Evolutionary conservation across 2,329 filamentous ascomycete genomes (phyloP).

Genomic region (Arthrobotrys conoides): DNA sequence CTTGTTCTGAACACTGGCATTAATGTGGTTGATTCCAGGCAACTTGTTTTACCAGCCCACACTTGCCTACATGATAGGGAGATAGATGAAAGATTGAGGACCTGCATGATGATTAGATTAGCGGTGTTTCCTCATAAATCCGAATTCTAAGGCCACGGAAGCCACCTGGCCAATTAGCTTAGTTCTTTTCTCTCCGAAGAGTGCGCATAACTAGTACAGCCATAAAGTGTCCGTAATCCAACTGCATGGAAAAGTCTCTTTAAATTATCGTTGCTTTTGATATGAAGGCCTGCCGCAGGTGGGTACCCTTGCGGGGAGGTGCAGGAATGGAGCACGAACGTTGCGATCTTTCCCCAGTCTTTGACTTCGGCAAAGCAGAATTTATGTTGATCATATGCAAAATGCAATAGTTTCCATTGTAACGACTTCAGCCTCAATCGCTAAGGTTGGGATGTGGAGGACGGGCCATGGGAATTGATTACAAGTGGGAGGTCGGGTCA

Average conservation of each 20-base stretch:
- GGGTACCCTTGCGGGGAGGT: slow-evolving; percentile 7
- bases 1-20: not conserved
- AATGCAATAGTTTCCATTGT: slow-evolving; percentile 53
- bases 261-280: slow-evolving; percentile 6
- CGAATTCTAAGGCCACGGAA: not conserved
- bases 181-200: not conserved
- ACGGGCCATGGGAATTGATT: slow-evolving; percentile 4
- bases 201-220: not conserved
- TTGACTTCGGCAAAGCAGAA: slow-evolving; percentile 25
- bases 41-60: not conserved
- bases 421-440: slow-evolving; percentile 48
- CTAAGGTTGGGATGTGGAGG: slow-evolving; percentile 22
- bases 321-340: slow-evolving; percentile 16
- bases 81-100: not conserved
- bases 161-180: not conserved
- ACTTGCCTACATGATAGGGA: not conserved
- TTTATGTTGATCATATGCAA: slow-evolving; percentile 50
- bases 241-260: not conserved
- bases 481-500: slow-evolving; percentile 3
- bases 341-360: slow-evolving; percentile 27
- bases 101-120: slow-evolving; percentile 3
- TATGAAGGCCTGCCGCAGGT: slow-evolving; percentile 5
- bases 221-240: not conserved
- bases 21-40: slow-evolving; percentile 18
- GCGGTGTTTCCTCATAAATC: not conserved